Evolutionary conservation across 257 asterid species (phyloP).

Genomic region (Solanum arcanum): DNA sequence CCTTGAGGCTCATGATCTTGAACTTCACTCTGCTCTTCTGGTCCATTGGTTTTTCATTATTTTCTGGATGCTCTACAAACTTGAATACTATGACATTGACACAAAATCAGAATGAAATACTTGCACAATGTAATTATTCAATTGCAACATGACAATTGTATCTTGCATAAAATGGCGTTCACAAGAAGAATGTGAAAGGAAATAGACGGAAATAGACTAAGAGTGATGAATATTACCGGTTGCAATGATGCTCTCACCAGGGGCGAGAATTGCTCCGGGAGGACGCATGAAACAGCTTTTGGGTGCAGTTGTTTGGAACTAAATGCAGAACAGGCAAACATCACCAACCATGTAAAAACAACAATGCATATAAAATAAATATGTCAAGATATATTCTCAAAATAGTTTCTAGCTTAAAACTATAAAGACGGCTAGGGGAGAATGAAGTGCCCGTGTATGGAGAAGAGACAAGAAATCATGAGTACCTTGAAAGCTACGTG

Average conservation of each 20-base stretch:
- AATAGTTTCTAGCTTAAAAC: not conserved
- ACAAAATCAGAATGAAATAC: conserved; percentile 6
- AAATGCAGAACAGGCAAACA: conserved; percentile 12
- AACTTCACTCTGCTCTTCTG: conserved; percentile 90
- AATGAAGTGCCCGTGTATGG: not conserved
- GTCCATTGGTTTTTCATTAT: conserved; percentile 82
- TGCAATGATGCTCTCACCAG: conserved; percentile 87
- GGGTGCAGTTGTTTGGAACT: conserved; percentile 98
- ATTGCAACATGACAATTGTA: not conserved
- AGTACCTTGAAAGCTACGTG: conserved; percentile 84
- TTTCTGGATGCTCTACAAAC: conserved; percentile 91
- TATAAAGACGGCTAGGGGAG: not conserved
- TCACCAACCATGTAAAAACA: conserved; percentile 4
- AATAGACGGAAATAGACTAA: not conserved
- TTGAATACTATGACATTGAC: conserved; percentile 58
- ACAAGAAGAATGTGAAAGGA: not conserved
- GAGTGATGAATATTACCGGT: conserved; percentile 42
- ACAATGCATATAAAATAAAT: not conserved
- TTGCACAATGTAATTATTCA: not conserved
- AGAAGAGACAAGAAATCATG: not conserved
- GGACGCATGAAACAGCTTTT: conserved; percentile 99
- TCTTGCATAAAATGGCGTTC: not conserved
- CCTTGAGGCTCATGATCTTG: conserved; percentile 92
- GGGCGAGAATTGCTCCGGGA: conserved; percentile 89
- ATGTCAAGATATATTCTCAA: not conserved